Base-by-base conservation (phyloP, 768 basidiomycete species). In the Crassisporium funariophilum region DNA sequence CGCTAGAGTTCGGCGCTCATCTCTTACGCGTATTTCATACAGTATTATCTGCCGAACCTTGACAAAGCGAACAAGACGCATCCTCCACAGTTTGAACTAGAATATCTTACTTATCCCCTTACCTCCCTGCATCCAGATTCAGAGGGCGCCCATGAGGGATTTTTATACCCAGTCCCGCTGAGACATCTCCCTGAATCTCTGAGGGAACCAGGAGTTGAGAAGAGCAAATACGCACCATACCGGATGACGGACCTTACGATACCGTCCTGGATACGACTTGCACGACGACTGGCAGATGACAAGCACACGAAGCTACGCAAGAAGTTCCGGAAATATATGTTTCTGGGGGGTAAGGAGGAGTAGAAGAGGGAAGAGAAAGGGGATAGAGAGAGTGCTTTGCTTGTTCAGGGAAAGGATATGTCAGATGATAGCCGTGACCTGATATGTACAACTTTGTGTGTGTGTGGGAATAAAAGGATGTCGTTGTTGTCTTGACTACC, bases 211-310 rank as follows among this genome's bases (percentile, higher is more conserved):
- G 62, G 60, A 50, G 72, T 65, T 46, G 59, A 57, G 54, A 73
- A 69, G 57, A 72, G 71, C 60, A 75, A 73, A 57, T 83, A 77
- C 48, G 78, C 83, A 46, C 88, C 90, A 36, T 95, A 91, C 66
- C 64, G 58, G 55, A 73, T 95, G 81, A 53, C 50, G 44, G 91
- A 95, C 61, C 70, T 95, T 70, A 94, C 91, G 53, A 82, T 95
- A 25, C 64, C 71, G 47, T 82, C 82, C 44, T 95, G 88, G 83
- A 65, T 88, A 41, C 70, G 68, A 50, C 73, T 93, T 37, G 90
- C 79, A 47, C 78, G 79, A 57, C 67, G 74, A 60, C 60, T 95
- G 52, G 82, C 77, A 41, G 71, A 79, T 55, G 61, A 65, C 31
- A 71, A 75, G 62, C 68, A 77, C 56, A 66, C 60, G 59, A 76